These are phyloP conservation scores for Solanum neorickii DNA, from an alignment of 257 asterid species.

Conservation along the genomic window DNA sequence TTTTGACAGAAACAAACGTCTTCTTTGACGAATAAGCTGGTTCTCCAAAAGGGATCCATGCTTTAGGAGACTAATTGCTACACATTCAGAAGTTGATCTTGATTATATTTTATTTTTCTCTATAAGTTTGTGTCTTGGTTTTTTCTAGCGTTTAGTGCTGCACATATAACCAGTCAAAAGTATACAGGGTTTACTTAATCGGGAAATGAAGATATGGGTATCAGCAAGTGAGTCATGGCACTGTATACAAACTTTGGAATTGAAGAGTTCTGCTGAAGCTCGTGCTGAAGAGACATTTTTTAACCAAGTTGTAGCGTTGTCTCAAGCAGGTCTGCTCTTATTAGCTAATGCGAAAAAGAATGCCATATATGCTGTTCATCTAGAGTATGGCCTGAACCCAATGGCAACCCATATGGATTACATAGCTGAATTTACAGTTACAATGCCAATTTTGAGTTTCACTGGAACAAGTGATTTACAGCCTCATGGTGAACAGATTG, in stretches of 20 bases:
- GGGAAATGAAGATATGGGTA: constrained; percentile 81
- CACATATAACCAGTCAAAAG: neutral
- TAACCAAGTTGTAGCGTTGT: constrained; percentile 86
- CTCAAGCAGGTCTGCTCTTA: constrained; percentile 70
- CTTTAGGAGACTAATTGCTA: neutral
- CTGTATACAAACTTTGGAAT: constrained; percentile 71
- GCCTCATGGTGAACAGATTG: constrained; percentile 84
- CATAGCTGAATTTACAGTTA: constrained; percentile 82
- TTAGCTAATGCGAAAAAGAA: constrained; percentile 93
- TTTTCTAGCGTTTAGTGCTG: neutral
- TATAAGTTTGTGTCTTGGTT: neutral
- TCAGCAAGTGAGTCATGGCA: constrained; percentile 90
- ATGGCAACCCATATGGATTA: constrained; percentile 78
- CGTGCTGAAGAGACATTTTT: constrained; percentile 68
- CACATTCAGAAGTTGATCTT: neutral
- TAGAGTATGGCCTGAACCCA: constrained; percentile 84
- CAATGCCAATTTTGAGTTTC: constrained; percentile 96
- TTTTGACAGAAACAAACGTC: neutral
- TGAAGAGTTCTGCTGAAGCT: constrained; percentile 59
- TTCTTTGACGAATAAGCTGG: neutral
- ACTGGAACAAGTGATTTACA: constrained; percentile 77
- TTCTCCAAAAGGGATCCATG: neutral
- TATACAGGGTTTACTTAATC: constrained; percentile 79
- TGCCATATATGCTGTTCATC: constrained; percentile 87
- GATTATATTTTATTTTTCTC: neutral